Percentiles rank a stretch among this genome's conserved stretches.
Evolutionary conservation across 352 stramenopile species (phyloP).

Genomic region (Pythium phragmiticola): DNA sequence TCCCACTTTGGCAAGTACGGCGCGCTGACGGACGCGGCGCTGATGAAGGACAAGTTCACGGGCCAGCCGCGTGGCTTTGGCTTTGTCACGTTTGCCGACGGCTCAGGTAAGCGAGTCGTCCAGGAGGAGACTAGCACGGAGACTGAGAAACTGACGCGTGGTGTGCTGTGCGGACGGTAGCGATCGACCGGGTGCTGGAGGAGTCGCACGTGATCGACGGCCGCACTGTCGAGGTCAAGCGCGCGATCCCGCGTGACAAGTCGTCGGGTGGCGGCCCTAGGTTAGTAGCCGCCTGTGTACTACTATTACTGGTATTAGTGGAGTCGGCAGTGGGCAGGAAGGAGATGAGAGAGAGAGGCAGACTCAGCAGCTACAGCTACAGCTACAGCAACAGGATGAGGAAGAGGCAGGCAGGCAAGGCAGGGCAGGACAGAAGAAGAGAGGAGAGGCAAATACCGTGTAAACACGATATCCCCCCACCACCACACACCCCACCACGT

Average conservation of each 20-base stretch:
- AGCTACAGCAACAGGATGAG: background rate
- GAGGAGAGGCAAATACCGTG: constrained; percentile 10
- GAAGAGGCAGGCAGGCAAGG: constrained; percentile 3
- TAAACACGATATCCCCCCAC: constrained; percentile 17
- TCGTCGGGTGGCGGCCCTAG: constrained; percentile 53
- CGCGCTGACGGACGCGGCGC: constrained; percentile 76
- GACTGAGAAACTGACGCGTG: constrained; percentile 34
- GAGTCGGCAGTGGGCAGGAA: constrained; percentile 33
- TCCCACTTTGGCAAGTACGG: constrained; percentile 90
- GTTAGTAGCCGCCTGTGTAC: constrained; percentile 51
- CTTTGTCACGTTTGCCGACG: constrained; percentile 93
- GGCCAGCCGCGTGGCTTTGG: constrained; percentile 90
- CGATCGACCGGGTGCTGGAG: constrained; percentile 79
- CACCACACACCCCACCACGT: background rate
- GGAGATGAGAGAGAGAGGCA: constrained; percentile 17
- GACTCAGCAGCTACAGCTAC: background rate
- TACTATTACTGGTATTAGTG: constrained; percentile 8
- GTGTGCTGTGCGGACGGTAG: constrained; percentile 35
- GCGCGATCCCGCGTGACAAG: constrained; percentile 87
- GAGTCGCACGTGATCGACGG: constrained; percentile 90
- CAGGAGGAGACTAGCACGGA: background rate
- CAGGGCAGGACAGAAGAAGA: constrained; percentile 11
- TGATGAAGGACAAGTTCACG: constrained; percentile 95
- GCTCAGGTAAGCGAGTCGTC: constrained; percentile 52
- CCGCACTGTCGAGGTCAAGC: constrained; percentile 91